A percentile compares a stretch with the other conserved stretches of the same genome.
Conservation (phyloP, 2,329 filamentous ascomycete genomes). For the Colletotrichum theobromicola region DNA sequence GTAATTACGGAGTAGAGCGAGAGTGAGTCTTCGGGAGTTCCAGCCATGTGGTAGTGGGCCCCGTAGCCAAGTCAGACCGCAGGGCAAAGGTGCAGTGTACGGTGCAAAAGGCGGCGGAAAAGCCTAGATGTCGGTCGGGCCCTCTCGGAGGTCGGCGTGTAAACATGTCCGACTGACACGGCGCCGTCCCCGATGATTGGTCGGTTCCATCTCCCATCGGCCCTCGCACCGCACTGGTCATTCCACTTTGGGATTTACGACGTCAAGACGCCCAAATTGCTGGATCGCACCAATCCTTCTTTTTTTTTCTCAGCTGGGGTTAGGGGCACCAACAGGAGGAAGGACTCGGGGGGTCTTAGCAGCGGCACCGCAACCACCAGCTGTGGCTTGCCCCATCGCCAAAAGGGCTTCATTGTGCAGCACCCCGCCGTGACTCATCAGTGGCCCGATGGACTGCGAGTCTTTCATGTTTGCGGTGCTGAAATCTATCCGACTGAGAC, state of each 20-base stretch:
- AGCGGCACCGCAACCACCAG: not conserved
- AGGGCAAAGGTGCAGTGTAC: not conserved
- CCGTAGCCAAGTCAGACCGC: not conserved
- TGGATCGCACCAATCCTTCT: not conserved
- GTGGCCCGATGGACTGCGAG: not conserved
- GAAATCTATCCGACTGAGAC: not conserved
- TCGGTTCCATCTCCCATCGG: not conserved
- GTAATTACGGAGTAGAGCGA: not conserved
- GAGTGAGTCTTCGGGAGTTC: not conserved
- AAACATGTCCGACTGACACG: slow-evolving; percentile 10
- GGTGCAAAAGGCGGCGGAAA: not conserved
- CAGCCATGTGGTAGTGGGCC: not conserved
- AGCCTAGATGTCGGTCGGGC: not conserved
- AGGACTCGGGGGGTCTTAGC: not conserved
- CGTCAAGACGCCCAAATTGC: not conserved
- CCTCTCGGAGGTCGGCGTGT: slow-evolving; percentile 7
- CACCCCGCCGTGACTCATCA: not conserved
- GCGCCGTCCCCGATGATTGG: not conserved
- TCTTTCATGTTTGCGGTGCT: not conserved
- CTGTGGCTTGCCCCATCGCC: not conserved
- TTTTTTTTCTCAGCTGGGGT: not conserved
- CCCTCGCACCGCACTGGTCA: not conserved
- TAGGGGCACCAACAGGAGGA: not conserved
- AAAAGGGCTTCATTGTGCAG: not conserved
- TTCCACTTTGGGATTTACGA: slow-evolving; percentile 7